phyloP scores from a whole-genome alignment of 805 yeast species.

The Saturnispora saitoi region DNA sequence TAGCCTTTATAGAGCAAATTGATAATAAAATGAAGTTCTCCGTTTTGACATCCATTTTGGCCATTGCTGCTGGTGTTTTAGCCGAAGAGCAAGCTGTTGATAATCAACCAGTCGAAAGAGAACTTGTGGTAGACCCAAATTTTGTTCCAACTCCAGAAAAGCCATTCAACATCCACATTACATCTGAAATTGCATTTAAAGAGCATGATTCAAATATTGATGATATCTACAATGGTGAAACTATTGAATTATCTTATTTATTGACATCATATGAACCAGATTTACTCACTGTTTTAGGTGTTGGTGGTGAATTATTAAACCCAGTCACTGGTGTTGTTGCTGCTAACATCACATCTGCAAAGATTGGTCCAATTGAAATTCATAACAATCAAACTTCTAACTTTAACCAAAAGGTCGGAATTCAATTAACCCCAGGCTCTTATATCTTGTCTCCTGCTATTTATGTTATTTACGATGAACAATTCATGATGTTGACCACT shows the following conservation, averaged over 20 bases:
- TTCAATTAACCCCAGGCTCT: constrained; percentile 48
- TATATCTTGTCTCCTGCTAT: constrained; percentile 55
- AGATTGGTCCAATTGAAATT: constrained; percentile 51
- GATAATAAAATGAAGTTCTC: constrained; percentile 9
- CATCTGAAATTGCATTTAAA: constrained; percentile 33
- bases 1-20: background rate
- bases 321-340: constrained; percentile 42
- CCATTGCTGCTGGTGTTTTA: constrained; percentile 9
- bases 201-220: constrained; percentile 37
- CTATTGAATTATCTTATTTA: constrained; percentile 41
- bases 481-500: constrained; percentile 47
- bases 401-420: constrained; percentile 52
- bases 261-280: constrained; percentile 46
- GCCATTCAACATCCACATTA: constrained; percentile 39
- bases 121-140: constrained; percentile 16
- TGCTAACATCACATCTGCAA: constrained; percentile 58
- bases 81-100: constrained; percentile 10
- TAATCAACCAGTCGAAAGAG: constrained; percentile 11
- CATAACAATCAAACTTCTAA: constrained; percentile 38
- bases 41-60: constrained; percentile 2
- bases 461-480: constrained; percentile 41
- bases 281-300: constrained; percentile 49
- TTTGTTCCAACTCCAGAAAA: constrained; percentile 29
- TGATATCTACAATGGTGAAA: constrained; percentile 42
- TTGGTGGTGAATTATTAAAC: constrained; percentile 56